phyloP scores from a whole-genome alignment of 1,139 yeast species.

The Kurtzmaniella quercitrusa region DNA sequence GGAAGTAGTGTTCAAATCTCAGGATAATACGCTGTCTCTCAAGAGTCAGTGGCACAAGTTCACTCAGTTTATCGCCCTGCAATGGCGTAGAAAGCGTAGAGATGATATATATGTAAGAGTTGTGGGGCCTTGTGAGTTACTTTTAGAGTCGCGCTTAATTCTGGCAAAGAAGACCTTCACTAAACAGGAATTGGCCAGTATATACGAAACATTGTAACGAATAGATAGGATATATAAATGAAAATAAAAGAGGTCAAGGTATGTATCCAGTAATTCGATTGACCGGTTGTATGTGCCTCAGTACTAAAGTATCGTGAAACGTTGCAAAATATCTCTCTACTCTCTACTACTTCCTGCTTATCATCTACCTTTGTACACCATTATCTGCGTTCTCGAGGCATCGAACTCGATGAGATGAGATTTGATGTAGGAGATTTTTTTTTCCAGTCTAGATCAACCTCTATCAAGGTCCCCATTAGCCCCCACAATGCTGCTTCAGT shows the following conservation, averaged over 20 bases:
- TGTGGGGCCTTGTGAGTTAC: constrained; percentile 23
- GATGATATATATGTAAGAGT: constrained; percentile 21
- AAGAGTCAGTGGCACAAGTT: not conserved
- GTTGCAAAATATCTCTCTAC: no score
- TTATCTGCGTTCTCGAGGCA: no score
- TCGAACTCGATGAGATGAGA: not conserved
- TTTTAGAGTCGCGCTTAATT: constrained; percentile 16
- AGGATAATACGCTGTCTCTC: not conserved
- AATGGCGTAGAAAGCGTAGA: constrained; percentile 11
- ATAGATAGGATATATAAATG: not conserved
- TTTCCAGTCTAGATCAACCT: not conserved
- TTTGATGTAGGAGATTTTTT: not conserved
- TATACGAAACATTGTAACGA: constrained; percentile 6
- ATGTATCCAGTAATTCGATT: no score
- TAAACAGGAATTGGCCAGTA: constrained; percentile 14
- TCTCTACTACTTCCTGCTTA: no score
- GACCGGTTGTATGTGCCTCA: no score
- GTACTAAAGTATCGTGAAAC: no score
- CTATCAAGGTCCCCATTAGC: no score
- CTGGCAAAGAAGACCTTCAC: constrained; percentile 17
- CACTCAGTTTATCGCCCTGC: constrained; percentile 7
- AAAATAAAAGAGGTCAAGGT: no score
- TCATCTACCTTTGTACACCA: not conserved
- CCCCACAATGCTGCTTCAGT: not conserved
- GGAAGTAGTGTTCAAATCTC: no score